Conservation (phyloP, 208 protist genomes). For the Trypanosoma vivax region DNA sequence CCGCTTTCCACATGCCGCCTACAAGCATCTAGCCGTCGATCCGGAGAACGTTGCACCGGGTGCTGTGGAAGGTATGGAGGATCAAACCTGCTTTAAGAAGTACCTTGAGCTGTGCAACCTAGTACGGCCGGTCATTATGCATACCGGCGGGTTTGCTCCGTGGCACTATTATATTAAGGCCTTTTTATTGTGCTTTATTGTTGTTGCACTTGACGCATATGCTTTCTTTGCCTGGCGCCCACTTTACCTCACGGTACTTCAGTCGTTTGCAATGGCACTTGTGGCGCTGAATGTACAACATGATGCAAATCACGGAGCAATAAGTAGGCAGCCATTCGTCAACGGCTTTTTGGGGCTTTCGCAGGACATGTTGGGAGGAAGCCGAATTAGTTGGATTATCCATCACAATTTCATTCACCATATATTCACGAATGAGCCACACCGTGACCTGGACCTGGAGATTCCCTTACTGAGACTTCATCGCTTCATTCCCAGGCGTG, state of each 20-base stretch:
- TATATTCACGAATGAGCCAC: constrained; percentile 70
- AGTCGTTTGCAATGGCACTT: constrained; percentile 73
- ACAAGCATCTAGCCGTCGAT: constrained; percentile 48
- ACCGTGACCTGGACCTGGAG: constrained; percentile 59
- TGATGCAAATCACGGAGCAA: constrained; percentile 75
- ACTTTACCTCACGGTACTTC: constrained; percentile 48
- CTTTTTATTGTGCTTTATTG: constrained; percentile 32
- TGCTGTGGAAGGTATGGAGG: constrained; percentile 29
- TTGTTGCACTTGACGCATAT: constrained; percentile 60
- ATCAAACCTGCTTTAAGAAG: constrained; percentile 44
- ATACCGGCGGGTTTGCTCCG: constrained; percentile 65
- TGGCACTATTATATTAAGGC: constrained; percentile 77
- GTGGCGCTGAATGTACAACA: constrained; percentile 81
- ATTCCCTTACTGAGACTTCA: constrained; percentile 67
- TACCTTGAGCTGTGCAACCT: constrained; percentile 60
- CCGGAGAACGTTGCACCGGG: constrained; percentile 36
- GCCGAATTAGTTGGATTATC: constrained; percentile 74
- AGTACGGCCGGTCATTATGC: constrained; percentile 43
- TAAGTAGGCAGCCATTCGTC: constrained; percentile 45
- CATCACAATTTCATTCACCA: constrained; percentile 74
- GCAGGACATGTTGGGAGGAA: constrained; percentile 67
- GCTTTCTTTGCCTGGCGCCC: constrained; percentile 48
- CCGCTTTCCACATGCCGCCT: constrained; percentile 62
- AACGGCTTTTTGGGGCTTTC: constrained; percentile 58
- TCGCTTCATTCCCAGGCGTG: constrained; percentile 41